Conservation (phyloP, 2,329 filamentous ascomycete genomes). For the Alternaria postmessia region DNA sequence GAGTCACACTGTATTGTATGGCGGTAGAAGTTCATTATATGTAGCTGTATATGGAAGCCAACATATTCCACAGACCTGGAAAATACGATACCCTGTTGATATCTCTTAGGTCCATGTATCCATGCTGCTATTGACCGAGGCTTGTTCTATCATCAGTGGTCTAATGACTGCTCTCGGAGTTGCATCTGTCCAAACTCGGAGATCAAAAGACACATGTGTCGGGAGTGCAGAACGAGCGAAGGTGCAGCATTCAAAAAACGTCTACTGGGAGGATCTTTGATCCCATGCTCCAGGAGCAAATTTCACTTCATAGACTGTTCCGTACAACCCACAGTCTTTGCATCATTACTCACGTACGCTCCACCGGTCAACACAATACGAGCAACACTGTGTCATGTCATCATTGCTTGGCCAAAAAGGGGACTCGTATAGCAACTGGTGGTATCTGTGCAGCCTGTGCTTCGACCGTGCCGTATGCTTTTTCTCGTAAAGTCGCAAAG, state of each 20-base stretch:
- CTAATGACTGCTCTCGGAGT: not conserved
- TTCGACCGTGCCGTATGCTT: not conserved
- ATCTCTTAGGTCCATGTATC: not conserved
- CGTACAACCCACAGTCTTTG: not conserved
- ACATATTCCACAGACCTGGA: not conserved
- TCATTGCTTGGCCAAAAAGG: not conserved
- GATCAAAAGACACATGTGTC: not conserved
- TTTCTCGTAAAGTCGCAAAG: not conserved
- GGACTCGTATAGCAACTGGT: not conserved
- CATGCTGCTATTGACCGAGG: not conserved
- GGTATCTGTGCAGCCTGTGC: not conserved
- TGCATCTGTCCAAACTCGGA: not conserved
- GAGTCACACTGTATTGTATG: too few relatives aligned
- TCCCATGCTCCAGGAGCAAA: not conserved
- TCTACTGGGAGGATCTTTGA: not conserved
- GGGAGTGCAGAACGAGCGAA: not conserved
- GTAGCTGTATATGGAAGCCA: not conserved
- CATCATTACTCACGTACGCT: not conserved
- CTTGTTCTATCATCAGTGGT: not conserved
- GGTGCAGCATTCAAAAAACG: not conserved
- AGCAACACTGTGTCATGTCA: not conserved
- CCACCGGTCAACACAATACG: not conserved
- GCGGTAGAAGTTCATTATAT: too few relatives aligned
- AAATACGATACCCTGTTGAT: not conserved
- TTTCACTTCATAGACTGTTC: not conserved